These are phyloP conservation scores for Cynanchum wilfordii DNA, from an alignment of 257 asterid genomes.

Conservation along the genomic window DNA sequence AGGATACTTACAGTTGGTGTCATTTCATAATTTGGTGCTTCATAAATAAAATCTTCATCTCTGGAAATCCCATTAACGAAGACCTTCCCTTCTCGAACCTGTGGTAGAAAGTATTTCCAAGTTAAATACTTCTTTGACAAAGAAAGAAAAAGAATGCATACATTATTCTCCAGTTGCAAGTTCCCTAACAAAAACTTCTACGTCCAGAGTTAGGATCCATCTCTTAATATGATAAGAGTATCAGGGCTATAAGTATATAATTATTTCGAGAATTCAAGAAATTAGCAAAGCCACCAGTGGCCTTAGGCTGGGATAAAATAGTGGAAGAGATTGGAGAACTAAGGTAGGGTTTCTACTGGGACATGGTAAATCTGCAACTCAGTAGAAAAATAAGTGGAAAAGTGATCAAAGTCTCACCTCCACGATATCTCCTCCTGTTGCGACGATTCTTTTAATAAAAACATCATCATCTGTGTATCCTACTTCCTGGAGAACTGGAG, in stretches of 20 bases:
- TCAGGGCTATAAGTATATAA: not conserved
- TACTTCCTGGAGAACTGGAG: slow-evolving; percentile 90
- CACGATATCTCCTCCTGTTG: slow-evolving; percentile 82
- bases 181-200: too few relatives aligned
- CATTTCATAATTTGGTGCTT: slow-evolving; percentile 87
- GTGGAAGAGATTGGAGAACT: not conserved
- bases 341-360: not conserved
- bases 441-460: slow-evolving; percentile 81
- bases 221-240: not conserved
- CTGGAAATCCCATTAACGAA: slow-evolving; percentile 80
- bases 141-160: too few relatives aligned
- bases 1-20: slow-evolving; percentile 50
- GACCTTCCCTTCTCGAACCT: slow-evolving; percentile 89
- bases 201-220: not conserved
- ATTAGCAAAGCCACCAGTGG: not conserved
- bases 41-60: slow-evolving; percentile 66
- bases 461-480: slow-evolving; percentile 94
- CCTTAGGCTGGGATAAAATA: not conserved
- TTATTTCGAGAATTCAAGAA: not conserved
- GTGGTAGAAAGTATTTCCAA: slow-evolving; percentile 25
- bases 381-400: not conserved
- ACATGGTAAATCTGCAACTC: not conserved
- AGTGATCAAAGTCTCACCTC: slow-evolving; percentile 47
- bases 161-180: too few relatives aligned
- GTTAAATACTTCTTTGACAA: not conserved